Evolutionary conservation across 2,329 filamentous ascomycete species (phyloP).

Genomic region (Cladosporium phlei): DNA sequence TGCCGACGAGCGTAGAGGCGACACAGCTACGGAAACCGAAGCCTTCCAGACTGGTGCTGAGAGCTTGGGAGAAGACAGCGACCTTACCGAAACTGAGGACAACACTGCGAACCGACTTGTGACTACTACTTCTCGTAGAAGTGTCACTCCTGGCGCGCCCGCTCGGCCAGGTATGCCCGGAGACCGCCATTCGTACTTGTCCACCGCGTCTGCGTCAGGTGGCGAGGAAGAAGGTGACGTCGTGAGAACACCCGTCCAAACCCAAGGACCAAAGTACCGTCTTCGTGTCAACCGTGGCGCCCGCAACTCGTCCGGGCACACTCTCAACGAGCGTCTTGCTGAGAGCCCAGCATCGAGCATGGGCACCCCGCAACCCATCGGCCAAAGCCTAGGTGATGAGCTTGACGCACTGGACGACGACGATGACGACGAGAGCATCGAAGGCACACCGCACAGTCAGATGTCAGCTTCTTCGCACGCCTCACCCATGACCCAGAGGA

Average conservation of each 20-base stretch:
- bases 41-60: slow-evolving; percentile 94
- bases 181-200: slow-evolving; percentile 68
- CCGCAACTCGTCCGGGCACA: slow-evolving; percentile 6
- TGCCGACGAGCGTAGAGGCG: slow-evolving; percentile 63
- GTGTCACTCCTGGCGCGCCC: slow-evolving; percentile 3
- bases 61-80: slow-evolving; percentile 65
- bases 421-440: slow-evolving; percentile 62
- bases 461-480: slow-evolving; percentile 47
- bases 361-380: slow-evolving; percentile 43
- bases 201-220: slow-evolving; percentile 81
- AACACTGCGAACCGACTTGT: slow-evolving; percentile 16
- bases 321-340: slow-evolving; percentile 36
- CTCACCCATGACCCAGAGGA: slow-evolving; percentile 13
- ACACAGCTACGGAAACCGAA: slow-evolving; percentile 68
- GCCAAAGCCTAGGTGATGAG: slow-evolving; percentile 86
- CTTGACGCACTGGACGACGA: slow-evolving; percentile 68
- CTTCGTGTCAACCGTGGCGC: slow-evolving; percentile 64
- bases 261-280: slow-evolving; percentile 64
- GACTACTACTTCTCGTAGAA: slow-evolving; percentile 2
- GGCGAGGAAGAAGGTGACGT: slow-evolving; percentile 62
- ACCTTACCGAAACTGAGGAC: slow-evolving; percentile 80
- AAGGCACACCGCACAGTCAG: slow-evolving; percentile 29
- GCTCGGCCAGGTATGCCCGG: slow-evolving; percentile 30
- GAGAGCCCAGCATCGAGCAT: slow-evolving; percentile 27
- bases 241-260: slow-evolving; percentile 59